Evolutionary conservation across 1,139 yeast genomes (phyloP), one percentile per base, ranked within the genome.

Genomic region (Taphrina confusa): DNA sequence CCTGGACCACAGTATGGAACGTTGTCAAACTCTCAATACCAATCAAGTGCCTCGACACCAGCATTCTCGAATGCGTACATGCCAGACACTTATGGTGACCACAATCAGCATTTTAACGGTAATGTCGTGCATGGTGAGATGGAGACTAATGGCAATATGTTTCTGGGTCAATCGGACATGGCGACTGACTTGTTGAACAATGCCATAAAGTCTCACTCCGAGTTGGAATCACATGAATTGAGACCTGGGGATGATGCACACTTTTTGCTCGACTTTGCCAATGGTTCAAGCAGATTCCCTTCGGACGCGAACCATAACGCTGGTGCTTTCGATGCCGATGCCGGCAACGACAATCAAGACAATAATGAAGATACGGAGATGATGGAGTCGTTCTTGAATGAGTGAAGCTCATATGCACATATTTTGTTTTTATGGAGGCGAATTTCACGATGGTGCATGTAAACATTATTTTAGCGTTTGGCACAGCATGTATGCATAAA

Each of bases 361-460:
- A 31, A 33, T 8, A 47, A 47, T 18, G 52, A 47, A 31, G 52
- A 47, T 14, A 47, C 52, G 42, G 52, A 47, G 12, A 47, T 47
- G 52, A 47, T 47, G 52, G 52, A 47, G 30, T 47, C 52, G 9
- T 47, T 47, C 16, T 34, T 47, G 20, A 47, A 47, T 34, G 18
- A 27, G 18, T 47, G 22, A 47, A 25, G 11, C 3, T 11, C n/a
- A n/a, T n/a, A n/a, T n/a, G n/a, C n/a, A n/a, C n/a, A n/a, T n/a
- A n/a, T n/a, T n/a, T n/a, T n/a, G n/a, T n/a, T n/a, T n/a, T n/a
- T n/a, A n/a, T n/a, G n/a, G n/a, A n/a, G n/a, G n/a, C n/a, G n/a
- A n/a, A n/a, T n/a, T n/a, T n/a, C n/a, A n/a, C n/a, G n/a, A n/a
- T n/a, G n/a, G n/a, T n/a, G n/a, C n/a, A n/a, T n/a, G n/a, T n/a